Evolutionary conservation across 2,329 filamentous ascomycete genomes (phyloP).

Genomic region (Pseudogymnoascus sp.): DNA sequence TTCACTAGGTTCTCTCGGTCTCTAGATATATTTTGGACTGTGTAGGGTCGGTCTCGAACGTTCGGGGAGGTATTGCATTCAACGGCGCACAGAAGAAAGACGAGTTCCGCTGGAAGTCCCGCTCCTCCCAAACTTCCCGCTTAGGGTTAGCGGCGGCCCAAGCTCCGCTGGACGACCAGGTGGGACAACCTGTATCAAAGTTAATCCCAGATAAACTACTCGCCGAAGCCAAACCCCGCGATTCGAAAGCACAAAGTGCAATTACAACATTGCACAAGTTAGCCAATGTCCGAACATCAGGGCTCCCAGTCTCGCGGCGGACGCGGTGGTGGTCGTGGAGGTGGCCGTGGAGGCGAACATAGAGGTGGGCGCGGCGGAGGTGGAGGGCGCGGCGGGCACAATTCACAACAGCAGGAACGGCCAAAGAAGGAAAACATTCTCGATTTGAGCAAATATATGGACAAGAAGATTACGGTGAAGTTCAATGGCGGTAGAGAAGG

Average conservation of each 20-base stretch:
- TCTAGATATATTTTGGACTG: not conserved
- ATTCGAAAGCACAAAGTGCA: constrained; percentile 8
- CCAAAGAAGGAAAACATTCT: constrained; percentile 99
- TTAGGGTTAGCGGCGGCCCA: constrained; percentile 8
- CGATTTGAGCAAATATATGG: constrained; percentile 91
- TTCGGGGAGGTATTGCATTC: not conserved
- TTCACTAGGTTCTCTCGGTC: not conserved
- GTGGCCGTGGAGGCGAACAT: constrained; percentile 27
- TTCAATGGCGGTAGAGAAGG: constrained; percentile 93
- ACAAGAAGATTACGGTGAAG: constrained; percentile 91
- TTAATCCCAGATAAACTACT: not conserved
- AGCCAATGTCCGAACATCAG: constrained; percentile 9
- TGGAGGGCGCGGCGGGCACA: constrained; percentile 39
- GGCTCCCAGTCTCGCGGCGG: constrained; percentile 30
- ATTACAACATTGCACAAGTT: constrained; percentile 7
- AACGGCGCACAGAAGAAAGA: not conserved
- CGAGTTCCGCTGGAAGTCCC: constrained; percentile 5
- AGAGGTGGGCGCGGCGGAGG: constrained; percentile 40
- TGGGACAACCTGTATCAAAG: constrained; percentile 5
- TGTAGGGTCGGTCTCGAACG: not conserved
- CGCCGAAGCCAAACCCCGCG: constrained; percentile 7
- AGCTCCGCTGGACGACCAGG: constrained; percentile 6
- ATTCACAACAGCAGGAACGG: constrained; percentile 51
- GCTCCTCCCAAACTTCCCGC: constrained; percentile 8
- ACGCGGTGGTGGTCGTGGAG: constrained; percentile 29